These are phyloP conservation scores for Alisma plantagoaquatica DNA, from an alignment of 106 monocot species.

Conservation along the genomic window DNA sequence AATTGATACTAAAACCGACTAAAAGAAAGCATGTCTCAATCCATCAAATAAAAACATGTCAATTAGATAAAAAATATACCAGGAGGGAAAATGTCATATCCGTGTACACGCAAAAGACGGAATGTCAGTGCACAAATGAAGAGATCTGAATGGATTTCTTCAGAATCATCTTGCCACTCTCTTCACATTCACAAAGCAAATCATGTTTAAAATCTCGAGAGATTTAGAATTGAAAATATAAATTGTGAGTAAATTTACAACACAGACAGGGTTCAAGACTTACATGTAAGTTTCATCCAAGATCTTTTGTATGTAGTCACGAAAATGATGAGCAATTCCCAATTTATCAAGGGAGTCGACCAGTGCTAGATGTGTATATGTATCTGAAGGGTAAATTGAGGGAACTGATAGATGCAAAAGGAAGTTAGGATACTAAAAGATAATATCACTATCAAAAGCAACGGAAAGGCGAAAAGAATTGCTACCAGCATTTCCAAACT, in stretches of 20 bases:
- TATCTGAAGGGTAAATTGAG: conserved; percentile 43
- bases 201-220: conserved; percentile 8
- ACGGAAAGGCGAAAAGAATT: not conserved
- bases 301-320: conserved; percentile 40
- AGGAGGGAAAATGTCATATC: conserved; percentile 71
- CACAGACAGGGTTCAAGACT: not conserved
- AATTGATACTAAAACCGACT: too few relatives aligned
- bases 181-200: conserved; percentile 28
- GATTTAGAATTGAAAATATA: not conserved
- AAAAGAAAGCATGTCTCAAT: not conserved
- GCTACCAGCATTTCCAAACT: conserved; percentile 65
- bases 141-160: conserved; percentile 51
- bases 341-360: conserved; percentile 61
- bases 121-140: conserved; percentile 71
- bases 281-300: conserved; percentile 74
- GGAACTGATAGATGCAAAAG: conserved; percentile 47
- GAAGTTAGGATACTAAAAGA: not conserved
- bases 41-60: not conserved
- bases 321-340: conserved; percentile 57
- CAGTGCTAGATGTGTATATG: conserved; percentile 37
- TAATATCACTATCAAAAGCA: not conserved
- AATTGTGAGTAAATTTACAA: too few relatives aligned
- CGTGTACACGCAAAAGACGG: conserved; percentile 74
- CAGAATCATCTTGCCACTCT: conserved; percentile 70
- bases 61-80: conserved; percentile 19